phyloP scores from a whole-genome alignment of 225 moss, liverwort and hornwort genomes.

The Bryoerythrophyllum caledonicum region DNA sequence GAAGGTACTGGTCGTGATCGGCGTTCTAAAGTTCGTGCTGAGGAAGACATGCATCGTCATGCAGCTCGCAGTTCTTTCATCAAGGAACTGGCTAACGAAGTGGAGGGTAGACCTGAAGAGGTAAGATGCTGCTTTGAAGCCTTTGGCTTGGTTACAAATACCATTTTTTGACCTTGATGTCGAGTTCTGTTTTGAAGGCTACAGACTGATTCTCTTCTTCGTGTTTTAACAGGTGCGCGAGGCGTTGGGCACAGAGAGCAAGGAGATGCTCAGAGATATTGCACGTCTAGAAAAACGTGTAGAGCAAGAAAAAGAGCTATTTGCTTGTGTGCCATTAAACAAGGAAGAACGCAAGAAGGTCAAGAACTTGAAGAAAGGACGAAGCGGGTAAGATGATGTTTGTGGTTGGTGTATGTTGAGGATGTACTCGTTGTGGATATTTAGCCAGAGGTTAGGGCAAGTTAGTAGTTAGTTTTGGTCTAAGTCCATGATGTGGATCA shows the following conservation, averaged over 20 bases:
- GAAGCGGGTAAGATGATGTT: constrained; percentile 62
- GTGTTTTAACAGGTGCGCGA: constrained; percentile 58
- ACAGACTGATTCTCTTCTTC: constrained; percentile 14
- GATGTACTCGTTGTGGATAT: not conserved
- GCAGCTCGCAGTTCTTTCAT: constrained; percentile 86
- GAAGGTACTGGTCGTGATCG: constrained; percentile 68
- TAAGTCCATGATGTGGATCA: not conserved
- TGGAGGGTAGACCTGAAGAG: constrained; percentile 92
- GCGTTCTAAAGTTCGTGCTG: constrained; percentile 70
- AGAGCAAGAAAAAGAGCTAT: constrained; percentile 88
- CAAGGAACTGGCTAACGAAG: constrained; percentile 82
- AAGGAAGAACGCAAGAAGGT: constrained; percentile 86
- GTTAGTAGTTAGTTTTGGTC: not conserved
- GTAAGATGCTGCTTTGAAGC: constrained; percentile 27
- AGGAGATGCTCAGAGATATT: constrained; percentile 83
- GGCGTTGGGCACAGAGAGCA: constrained; percentile 65
- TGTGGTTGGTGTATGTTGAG: not conserved
- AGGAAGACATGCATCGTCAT: constrained; percentile 81
- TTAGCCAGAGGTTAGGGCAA: too few relatives aligned
- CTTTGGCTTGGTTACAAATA: not conserved
- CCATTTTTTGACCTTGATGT: not conserved
- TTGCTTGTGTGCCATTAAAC: constrained; percentile 87
- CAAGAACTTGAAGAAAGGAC: constrained; percentile 76
- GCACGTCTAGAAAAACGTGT: constrained; percentile 88
- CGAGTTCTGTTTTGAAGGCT: not conserved